phyloP scores from a whole-genome alignment of 1,139 yeast species.

The Martiniozyma asiatica region DNA sequence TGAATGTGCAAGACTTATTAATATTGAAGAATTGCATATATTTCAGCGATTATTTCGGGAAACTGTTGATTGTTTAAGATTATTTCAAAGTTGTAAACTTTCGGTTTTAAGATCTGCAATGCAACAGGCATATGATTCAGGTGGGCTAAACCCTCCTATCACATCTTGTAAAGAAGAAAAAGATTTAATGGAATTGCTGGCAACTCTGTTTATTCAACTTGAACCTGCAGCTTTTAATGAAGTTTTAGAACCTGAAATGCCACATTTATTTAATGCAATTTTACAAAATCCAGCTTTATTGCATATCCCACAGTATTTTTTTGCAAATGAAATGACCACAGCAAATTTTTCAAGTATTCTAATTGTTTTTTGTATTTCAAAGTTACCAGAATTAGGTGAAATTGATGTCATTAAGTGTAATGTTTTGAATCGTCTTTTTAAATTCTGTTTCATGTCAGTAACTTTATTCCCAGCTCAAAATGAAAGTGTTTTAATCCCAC shows the following conservation, averaged over 20 bases:
- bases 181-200: constrained; percentile 91
- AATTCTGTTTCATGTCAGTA: constrained; percentile 90
- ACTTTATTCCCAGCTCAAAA: constrained; percentile 80
- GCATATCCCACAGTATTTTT: constrained; percentile 86
- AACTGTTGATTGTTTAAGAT: constrained; percentile 69
- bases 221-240: constrained; percentile 96
- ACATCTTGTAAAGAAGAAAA: constrained; percentile 88
- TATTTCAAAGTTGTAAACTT: constrained; percentile 50
- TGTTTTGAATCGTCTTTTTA: constrained; percentile 74
- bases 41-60: constrained; percentile 71
- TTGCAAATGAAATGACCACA: constrained; percentile 88
- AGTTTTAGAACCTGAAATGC: constrained; percentile 72
- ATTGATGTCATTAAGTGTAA: constrained; percentile 70
- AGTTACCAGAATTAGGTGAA: constrained; percentile 69
- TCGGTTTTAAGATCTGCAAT: constrained; percentile 25
- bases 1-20: constrained; percentile 73
- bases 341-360: constrained; percentile 87
- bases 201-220: constrained; percentile 83
- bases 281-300: constrained; percentile 75
- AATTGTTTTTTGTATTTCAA: constrained; percentile 61
- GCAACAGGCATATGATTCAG: constrained; percentile 51
- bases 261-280: constrained; percentile 68
- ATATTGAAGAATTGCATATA: constrained; percentile 71
- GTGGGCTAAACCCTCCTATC: constrained; percentile 73
- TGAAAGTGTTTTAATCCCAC: constrained; percentile 80